Evolutionary conservation across 495 filamentous ascomycete genomes (phyloP), one percentile per base, ranked within the genome.

Genomic region (Aspergillus heteromorphus): DNA sequence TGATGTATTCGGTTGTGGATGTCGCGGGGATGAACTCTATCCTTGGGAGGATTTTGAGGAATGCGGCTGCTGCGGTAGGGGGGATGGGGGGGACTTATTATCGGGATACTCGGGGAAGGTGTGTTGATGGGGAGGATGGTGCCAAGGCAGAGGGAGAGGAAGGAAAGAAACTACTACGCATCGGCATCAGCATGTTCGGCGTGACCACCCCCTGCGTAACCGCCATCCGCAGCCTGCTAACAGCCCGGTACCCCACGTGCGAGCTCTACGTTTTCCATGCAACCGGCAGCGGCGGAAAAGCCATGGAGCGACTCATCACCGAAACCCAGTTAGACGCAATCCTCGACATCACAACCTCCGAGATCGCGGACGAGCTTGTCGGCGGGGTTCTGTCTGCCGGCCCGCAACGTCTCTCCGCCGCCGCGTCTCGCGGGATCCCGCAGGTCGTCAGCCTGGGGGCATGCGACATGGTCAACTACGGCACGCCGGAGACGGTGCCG

Each of bases 101-200:
- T 29, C n/a, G n/a, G n/a, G n/a, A n/a, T 17, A 18, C 9, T 13
- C 53, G 19, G 10, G 16, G 18, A 56, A 34, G 21, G 4, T 16
- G 10, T 49, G 11, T 41, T 49, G 8, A 40, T 42, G 6, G n/a
- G n/a, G 40, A 55, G 25, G 38, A 53, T 6, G 16, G 25, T 48
- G 9, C 20, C n/a, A 6, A 48, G 30, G 2, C 78, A 69, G 51
- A 67, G 9, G 23, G 53, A 7, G 49, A 49, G 0, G n/a, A 21
- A 14, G 6, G 18, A 16, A 79, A 76, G 58, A 75, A n/a, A n/a
- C n/a, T n/a, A n/a, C n/a, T 66, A 18, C 58, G 73, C 0, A 70
- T 88, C 10, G 85, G 78, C 0, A 77, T 88, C 38, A 85, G 84
- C 27, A 88, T 88, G 86, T 89, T 88, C 59, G 86, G 86, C 8